These are phyloP conservation scores for Oehlia diaphana DNA, from an alignment of 192 early-diverging fungal species.

Conservation along the genomic window DNA sequence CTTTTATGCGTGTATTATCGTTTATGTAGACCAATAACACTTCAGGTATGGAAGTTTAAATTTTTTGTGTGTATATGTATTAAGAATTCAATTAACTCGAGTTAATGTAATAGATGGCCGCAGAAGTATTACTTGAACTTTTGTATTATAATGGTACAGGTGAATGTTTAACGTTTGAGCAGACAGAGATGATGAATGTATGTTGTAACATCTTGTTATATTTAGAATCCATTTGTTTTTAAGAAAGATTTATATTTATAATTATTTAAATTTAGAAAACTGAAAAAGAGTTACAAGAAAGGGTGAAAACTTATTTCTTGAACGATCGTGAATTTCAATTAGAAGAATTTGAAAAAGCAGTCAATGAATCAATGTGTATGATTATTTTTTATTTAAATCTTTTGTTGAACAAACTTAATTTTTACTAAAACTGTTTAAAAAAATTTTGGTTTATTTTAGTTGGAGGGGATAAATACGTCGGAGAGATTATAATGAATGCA, in stretches of 20 bases:
- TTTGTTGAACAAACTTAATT: background rate
- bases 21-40: slow-evolving; percentile 20
- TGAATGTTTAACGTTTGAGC: slow-evolving; percentile 5
- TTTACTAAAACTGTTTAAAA: background rate
- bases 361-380: slow-evolving; percentile 39
- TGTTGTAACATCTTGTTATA: slow-evolving; percentile 25
- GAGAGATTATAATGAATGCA: slow-evolving; percentile 24
- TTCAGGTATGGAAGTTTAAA: slow-evolving; percentile 15
- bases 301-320: background rate
- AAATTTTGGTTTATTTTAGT: background rate
- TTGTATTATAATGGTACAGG: slow-evolving; percentile 38
- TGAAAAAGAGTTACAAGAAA: slow-evolving; percentile 15
- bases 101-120: slow-evolving; percentile 40
- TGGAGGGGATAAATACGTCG: slow-evolving; percentile 14
- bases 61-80: background rate
- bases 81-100: slow-evolving; percentile 25
- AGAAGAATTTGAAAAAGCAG: slow-evolving; percentile 30
- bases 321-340: slow-evolving; percentile 27
- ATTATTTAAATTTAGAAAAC: slow-evolving; percentile 19
- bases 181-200: slow-evolving; percentile 24
- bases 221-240: slow-evolving; percentile 30
- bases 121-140: slow-evolving; percentile 42
- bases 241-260: slow-evolving; percentile 32
- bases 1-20: slow-evolving; percentile 12
- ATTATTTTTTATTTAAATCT: background rate